These are phyloP conservation scores for Trichoderma asperellum DNA, from an alignment of 2,329 filamentous ascomycete species.

Conservation along the genomic window DNA sequence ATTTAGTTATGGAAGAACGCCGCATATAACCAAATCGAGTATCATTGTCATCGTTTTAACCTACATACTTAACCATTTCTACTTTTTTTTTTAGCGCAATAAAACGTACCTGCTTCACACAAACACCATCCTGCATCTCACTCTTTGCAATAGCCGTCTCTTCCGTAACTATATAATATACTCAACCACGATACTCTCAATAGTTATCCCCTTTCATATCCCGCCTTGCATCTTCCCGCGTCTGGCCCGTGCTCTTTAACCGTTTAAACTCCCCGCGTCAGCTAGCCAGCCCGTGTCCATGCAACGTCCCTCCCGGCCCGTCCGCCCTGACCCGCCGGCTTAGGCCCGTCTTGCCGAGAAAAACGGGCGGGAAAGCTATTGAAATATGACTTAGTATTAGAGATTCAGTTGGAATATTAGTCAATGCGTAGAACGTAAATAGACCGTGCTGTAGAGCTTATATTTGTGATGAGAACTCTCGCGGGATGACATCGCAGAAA, in stretches of 20 bases:
- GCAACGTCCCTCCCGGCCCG: constrained; percentile 20
- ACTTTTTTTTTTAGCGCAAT: background rate
- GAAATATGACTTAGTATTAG: background rate
- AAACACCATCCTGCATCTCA: background rate
- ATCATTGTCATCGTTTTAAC: background rate
- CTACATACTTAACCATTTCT: background rate
- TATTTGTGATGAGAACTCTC: background rate
- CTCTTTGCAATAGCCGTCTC: background rate
- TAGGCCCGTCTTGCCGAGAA: background rate
- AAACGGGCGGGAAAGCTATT: background rate
- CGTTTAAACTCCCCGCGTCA: background rate
- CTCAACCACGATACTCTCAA: background rate
- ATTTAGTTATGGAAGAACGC: background rate
- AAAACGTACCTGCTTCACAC: background rate
- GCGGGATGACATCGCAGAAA: background rate
- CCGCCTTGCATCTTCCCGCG: background rate
- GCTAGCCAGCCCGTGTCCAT: constrained; percentile 10
- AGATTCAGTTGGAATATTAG: background rate
- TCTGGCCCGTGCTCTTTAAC: background rate
- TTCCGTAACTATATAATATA: background rate
- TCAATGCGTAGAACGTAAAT: background rate
- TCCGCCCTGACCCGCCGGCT: background rate
- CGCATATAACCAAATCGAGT: background rate
- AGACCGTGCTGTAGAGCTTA: background rate
- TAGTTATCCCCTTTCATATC: background rate